Evolutionary conservation across 805 yeast species (phyloP), one percentile per base, ranked within the genome.

Genomic region (Dipodascus geniculatus): DNA sequence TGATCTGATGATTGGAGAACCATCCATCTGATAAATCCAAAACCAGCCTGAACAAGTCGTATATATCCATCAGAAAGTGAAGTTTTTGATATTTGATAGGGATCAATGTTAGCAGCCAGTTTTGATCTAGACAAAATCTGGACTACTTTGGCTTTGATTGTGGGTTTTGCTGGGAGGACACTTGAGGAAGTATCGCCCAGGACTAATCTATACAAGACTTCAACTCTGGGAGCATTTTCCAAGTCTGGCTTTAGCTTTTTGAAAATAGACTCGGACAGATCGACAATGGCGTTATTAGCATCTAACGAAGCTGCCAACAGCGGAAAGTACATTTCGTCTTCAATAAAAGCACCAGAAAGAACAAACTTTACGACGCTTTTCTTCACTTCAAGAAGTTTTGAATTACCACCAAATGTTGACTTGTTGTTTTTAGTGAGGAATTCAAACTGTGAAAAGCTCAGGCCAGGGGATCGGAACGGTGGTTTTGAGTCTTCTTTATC

Each of bases 361-460:
- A 61, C 53, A 48, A 83, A 67, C 60, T 73, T 59, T 56, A 77
- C 50, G 0, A 78, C 69, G 9, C 74, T 71, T 3, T 54, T 57
- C 56, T 76, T 80, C 50, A 69, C 72, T 3, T 54, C 59, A 1
- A 68, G 57, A 47, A 87, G 65, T 6, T 14, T 17, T 19, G 76
- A 79, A 0, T 73, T 73, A 3, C 71, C 68, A 52, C 77, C 77
- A 61, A 78, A 81, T 0, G 77, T 65, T 0, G 81, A 77, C 23
- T 90, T 91, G 1, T 91, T 87, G 57, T 78, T 78, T 53, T 74
- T 75, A 0, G 87, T 83, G 59, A 87, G 79, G 59, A 83, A 87
- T 0, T 77, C 64, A 19, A 78, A 75, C 47, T 84, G 88, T 0
- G 63, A 63, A 0, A 72, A 65, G 14, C 82, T 71, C 51, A 89